These are phyloP conservation scores for Talaromyces stipitatus DNA, from an alignment of 495 filamentous ascomycete genomes.

Conservation along the genomic window DNA sequence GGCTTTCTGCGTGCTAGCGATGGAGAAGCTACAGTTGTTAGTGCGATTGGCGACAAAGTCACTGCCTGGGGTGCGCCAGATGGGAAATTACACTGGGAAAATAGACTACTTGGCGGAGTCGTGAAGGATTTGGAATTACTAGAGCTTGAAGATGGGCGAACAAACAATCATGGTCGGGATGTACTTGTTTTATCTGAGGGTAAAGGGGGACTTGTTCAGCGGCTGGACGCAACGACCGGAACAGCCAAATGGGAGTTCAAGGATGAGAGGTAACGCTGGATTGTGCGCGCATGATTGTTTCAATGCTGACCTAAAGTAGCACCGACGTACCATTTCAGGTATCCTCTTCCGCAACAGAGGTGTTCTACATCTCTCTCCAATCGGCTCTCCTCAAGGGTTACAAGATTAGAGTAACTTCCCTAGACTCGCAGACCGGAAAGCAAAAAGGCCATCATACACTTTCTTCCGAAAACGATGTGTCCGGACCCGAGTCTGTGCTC, in stretches of 20 bases:
- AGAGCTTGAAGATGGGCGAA: constrained; percentile 54
- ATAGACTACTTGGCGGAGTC: constrained; percentile 42
- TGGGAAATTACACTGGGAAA: constrained; percentile 71
- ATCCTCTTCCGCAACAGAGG: constrained; percentile 61
- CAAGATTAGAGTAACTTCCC: constrained; percentile 62
- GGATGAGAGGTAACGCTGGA: constrained; percentile 45
- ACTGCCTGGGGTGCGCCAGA: constrained; percentile 78
- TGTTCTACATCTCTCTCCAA: constrained; percentile 73
- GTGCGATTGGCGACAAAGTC: constrained; percentile 58
- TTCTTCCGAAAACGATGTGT: constrained; percentile 65
- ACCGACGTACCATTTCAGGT: constrained; percentile 70
- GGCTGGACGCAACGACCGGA: constrained; percentile 68
- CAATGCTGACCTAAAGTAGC: constrained; percentile 28
- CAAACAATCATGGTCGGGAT: constrained; percentile 46
- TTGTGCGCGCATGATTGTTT: constrained; percentile 1
- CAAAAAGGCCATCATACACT: constrained; percentile 57
- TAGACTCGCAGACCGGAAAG: constrained; percentile 65
- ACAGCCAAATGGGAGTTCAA: constrained; percentile 67
- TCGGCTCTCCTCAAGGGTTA: constrained; percentile 56
- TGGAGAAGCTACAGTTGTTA: constrained; percentile 63
- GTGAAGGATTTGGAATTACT: constrained; percentile 75
- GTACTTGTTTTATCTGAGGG: constrained; percentile 59
- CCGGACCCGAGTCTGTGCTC: constrained; percentile 57
- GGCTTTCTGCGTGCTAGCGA: constrained; percentile 65
- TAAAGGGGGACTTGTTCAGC: constrained; percentile 51